Evolutionary conservation across 2,329 filamentous ascomycete species (phyloP), one percentile per base, ranked within the genome.

Genomic region (Diaporthe amygdali): DNA sequence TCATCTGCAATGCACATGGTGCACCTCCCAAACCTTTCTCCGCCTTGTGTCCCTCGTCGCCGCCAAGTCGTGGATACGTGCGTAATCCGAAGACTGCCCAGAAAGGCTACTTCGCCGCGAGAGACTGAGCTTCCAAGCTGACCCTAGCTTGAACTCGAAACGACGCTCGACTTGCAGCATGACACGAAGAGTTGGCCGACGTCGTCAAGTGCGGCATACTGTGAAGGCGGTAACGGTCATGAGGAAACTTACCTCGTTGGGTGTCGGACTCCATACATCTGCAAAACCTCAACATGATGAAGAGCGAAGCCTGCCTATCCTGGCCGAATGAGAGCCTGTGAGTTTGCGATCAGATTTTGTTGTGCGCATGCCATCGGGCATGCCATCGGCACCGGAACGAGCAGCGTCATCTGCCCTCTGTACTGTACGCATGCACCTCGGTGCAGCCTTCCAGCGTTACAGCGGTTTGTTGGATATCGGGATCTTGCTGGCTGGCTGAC

Each of bases 81-180:
- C 61, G 59, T 67, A 46, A 59, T 52, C 51, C 68, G 39, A 56
- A 44, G 46, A 30, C 20, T 22, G 51, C 51, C 25, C 49, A 66
- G 66, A 51, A 54, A 39, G 37, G 59, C 46, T 55, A 51, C 41
- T 54, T 59, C 39, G 69, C 69, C 52, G 59, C 49, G 49, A 37
- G 30, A 41, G n/a, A 34, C 20, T 46, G 56, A 41, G 17, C 27
- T 46, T 41, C 44, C 27, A 32, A 37, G 17, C 17, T 56, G 41
- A 66, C 41, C 59, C 59, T 64, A 64, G 59, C 47, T 56, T 39
- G 44, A 22, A 59, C 66, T 63, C 70, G 66, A 72, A 70, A 72
- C 66, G 34, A 64, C 30, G 34, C 47, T 61, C 66, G 55, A 30
- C 44, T 51, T 27, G 27, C 39, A 54, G 56, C 66, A 64, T 69